Evolutionary conservation across 306 rosid genomes (phyloP).

Genomic region (Potentilla sterilis): DNA sequence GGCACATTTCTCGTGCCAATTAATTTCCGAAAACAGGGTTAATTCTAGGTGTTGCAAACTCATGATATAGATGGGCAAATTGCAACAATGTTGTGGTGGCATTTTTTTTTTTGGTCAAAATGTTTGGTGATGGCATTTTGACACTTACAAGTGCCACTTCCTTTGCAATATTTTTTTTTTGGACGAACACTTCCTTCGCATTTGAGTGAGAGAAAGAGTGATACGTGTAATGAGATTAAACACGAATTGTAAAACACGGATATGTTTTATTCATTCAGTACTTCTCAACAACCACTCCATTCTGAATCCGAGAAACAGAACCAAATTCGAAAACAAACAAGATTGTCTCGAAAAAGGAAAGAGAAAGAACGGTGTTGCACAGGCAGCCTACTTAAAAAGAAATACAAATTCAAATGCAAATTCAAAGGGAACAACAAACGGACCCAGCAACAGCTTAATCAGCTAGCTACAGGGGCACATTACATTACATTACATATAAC

Average conservation of each 20-base stretch:
- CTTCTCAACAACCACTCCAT: neutral
- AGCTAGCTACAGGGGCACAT: neutral
- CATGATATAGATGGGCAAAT: too few relatives aligned
- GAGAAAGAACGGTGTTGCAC: neutral
- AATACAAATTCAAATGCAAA: neutral
- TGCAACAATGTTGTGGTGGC: too few relatives aligned
- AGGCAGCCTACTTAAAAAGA: neutral
- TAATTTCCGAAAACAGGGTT: too few relatives aligned
- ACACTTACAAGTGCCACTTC: too few relatives aligned
- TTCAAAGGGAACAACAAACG: neutral
- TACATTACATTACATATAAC: neutral
- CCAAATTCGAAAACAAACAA: constrained; percentile 15
- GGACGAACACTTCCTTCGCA: too few relatives aligned
- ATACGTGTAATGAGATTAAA: neutral
- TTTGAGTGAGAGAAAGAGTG: neutral
- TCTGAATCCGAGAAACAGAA: constrained; percentile 9
- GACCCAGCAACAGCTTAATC: neutral
- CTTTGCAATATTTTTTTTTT: too few relatives aligned
- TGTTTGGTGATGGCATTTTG: too few relatives aligned
- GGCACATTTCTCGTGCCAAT: too few relatives aligned
- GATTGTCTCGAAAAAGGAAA: constrained; percentile 10
- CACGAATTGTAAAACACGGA: neutral
- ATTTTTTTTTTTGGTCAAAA: too few relatives aligned
- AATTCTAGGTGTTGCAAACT: too few relatives aligned
- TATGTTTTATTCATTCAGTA: neutral